Conservation (phyloP, 2,329 filamentous ascomycete genomes). For the Fusarium irregulare region DNA sequence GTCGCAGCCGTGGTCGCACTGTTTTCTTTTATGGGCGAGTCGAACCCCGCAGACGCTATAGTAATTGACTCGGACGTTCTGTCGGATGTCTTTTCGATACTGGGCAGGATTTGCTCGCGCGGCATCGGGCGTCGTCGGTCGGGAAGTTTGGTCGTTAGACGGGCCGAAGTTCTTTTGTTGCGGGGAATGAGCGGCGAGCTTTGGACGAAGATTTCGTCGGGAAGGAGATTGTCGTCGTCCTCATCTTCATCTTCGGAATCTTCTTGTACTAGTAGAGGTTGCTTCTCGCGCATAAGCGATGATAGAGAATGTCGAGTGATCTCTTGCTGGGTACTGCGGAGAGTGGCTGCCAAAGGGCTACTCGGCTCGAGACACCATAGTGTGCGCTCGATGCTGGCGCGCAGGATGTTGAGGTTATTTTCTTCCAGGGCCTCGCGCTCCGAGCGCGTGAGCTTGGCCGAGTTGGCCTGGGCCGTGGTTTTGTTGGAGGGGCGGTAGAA, state of each 20-base stretch:
- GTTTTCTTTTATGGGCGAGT: conserved; percentile 1
- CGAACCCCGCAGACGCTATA: not conserved
- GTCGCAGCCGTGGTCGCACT: conserved; percentile 17
- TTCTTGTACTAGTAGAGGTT: not conserved
- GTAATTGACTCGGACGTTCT: not conserved
- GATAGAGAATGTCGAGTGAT: conserved; percentile 15
- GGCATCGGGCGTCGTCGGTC: not conserved
- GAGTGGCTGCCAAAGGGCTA: conserved; percentile 3
- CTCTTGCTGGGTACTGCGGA: not conserved
- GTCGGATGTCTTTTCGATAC: conserved; percentile 7
- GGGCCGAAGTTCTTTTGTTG: not conserved
- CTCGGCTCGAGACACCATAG: conserved; percentile 13
- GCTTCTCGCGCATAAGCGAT: conserved; percentile 7
- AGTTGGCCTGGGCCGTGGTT: conserved; percentile 19
- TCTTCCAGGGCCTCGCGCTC: conserved; percentile 25
- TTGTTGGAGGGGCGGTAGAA: conserved; percentile 27
- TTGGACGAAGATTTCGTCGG: not conserved
- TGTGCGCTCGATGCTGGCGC: conserved; percentile 16
- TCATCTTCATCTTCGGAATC: not conserved
- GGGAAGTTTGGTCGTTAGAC: not conserved
- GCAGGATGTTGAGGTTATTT: conserved; percentile 23
- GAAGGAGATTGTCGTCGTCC: not conserved
- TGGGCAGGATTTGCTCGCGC: not conserved
- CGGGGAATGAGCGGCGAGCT: not conserved
- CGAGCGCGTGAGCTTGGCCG: conserved; percentile 25